These are phyloP conservation scores for Malassezia obtusa DNA, from an alignment of 1,284 basidiomycete species.

Conservation along the genomic window DNA sequence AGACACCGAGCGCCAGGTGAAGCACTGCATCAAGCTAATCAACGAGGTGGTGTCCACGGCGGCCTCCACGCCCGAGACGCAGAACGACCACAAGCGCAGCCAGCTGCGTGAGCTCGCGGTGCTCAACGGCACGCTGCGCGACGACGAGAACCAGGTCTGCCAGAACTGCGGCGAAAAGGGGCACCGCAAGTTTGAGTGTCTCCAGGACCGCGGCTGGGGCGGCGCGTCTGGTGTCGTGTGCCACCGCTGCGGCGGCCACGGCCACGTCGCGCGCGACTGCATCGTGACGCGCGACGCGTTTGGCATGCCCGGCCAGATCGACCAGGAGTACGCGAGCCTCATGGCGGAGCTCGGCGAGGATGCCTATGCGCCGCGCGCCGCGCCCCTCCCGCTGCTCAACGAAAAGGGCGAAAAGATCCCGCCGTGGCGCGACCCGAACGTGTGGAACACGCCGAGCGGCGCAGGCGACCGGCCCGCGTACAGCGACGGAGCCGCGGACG, in stretches of 20 bases:
- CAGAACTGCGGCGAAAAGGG: slow-evolving; percentile 92
- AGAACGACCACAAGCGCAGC: slow-evolving; percentile 98
- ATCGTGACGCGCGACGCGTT: slow-evolving; percentile 8
- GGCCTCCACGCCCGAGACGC: slow-evolving; percentile 94
- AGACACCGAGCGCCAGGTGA: slow-evolving; percentile 83
- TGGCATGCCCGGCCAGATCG: slow-evolving; percentile 54
- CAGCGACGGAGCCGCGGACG: not conserved
- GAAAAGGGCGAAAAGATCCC: slow-evolving; percentile 43
- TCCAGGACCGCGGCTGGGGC: slow-evolving; percentile 42
- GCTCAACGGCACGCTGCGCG: slow-evolving; percentile 93
- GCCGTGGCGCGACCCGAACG: slow-evolving; percentile 43
- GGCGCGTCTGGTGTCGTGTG: slow-evolving; percentile 35
- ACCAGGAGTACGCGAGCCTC: slow-evolving; percentile 90
- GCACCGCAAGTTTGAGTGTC: slow-evolving; percentile 48
- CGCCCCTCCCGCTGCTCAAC: slow-evolving; percentile 15
- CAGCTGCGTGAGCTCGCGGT: slow-evolving; percentile 96
- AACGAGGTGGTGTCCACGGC: slow-evolving; percentile 98
- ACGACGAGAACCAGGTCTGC: slow-evolving; percentile 98
- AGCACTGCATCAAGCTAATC: slow-evolving; percentile 81
- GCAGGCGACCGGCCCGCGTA: slow-evolving; percentile 3
- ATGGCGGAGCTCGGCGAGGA: slow-evolving; percentile 97
- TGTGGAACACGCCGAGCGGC: slow-evolving; percentile 36
- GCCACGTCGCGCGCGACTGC: slow-evolving; percentile 46
- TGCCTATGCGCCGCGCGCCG: slow-evolving; percentile 51
- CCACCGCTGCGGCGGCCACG: slow-evolving; percentile 44